Percentiles rank a stretch among this genome's conserved stretches.
phyloP scores from a whole-genome alignment of 306 rosid species.

The Glycine tomentella region DNA sequence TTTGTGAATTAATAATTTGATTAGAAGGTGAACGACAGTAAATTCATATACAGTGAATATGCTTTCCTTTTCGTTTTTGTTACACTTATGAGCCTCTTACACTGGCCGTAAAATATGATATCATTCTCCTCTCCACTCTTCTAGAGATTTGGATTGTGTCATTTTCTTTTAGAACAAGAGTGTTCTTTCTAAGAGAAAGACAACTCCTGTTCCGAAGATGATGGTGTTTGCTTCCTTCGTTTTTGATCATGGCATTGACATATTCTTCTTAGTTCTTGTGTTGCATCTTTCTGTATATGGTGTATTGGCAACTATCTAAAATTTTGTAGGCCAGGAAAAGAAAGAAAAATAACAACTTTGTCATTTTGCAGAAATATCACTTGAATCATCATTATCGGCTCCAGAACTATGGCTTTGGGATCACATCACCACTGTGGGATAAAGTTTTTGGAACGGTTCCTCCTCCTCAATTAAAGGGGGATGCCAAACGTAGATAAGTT shows the following conservation, averaged over 20 bases:
- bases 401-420: constrained; percentile 78
- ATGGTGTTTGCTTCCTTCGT: not conserved
- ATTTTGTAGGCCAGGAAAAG: constrained; percentile 37
- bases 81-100: too few relatives aligned
- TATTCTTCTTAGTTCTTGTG: not conserved
- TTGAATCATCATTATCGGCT: constrained; percentile 87
- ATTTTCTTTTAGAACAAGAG: constrained; percentile 19
- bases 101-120: constrained; percentile 10
- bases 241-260: not conserved
- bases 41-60: constrained; percentile 1
- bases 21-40: constrained; percentile 3
- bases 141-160: constrained; percentile 9
- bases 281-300: not conserved
- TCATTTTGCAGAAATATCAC: constrained; percentile 78
- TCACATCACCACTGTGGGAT: constrained; percentile 94
- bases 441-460: constrained; percentile 84
- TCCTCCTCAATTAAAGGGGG: constrained; percentile 52
- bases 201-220: too few relatives aligned
- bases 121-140: constrained; percentile 6
- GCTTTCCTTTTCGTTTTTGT: too few relatives aligned
- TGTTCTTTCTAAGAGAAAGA: not conserved
- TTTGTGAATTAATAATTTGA: constrained; percentile 26
- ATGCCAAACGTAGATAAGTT: constrained; percentile 56
- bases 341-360: constrained; percentile 8
- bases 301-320: not conserved